Evolutionary conservation across 2,329 filamentous ascomycete species (phyloP).

Genomic region (Endoconidiophora polonica): DNA sequence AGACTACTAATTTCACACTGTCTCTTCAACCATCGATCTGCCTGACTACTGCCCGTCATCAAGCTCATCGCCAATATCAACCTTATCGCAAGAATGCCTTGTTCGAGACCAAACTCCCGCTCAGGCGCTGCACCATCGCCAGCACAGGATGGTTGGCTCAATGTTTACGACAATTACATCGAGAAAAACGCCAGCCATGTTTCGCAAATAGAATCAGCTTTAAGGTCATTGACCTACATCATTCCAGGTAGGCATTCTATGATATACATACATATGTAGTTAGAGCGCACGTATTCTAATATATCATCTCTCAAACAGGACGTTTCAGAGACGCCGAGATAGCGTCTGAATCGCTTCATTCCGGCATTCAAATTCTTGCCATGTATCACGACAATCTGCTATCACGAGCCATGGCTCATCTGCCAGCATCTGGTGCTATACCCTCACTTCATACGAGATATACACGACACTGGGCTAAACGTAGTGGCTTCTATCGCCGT

Average conservation of each 20-base stretch:
- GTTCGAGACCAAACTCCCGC: neutral
- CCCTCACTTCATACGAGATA: conserved; percentile 46
- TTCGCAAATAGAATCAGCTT: conserved; percentile 82
- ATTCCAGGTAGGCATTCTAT: conserved; percentile 48
- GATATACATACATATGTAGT: too few relatives aligned
- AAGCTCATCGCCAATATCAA: neutral
- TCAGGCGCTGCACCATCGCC: neutral
- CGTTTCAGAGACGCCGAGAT: conserved; percentile 86
- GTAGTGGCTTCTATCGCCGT: conserved; percentile 55
- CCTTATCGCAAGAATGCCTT: neutral
- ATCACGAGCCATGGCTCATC: conserved; percentile 42
- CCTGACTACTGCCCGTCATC: neutral
- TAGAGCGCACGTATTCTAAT: too few relatives aligned
- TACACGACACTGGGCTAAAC: conserved; percentile 48
- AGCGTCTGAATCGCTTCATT: conserved; percentile 82
- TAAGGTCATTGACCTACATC: conserved; percentile 88
- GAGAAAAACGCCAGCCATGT: conserved; percentile 88
- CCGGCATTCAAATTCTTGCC: conserved; percentile 73
- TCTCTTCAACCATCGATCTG: neutral
- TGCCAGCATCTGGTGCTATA: conserved; percentile 16
- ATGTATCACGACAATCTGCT: conserved; percentile 87
- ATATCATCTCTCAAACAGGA: conserved; percentile 26
- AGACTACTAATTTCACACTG: neutral
- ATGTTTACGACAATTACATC: conserved; percentile 76
- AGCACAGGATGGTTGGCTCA: conserved; percentile 32